phyloP scores from a whole-genome alignment of 257 asterid species.

The Coffea eugenioides region DNA sequence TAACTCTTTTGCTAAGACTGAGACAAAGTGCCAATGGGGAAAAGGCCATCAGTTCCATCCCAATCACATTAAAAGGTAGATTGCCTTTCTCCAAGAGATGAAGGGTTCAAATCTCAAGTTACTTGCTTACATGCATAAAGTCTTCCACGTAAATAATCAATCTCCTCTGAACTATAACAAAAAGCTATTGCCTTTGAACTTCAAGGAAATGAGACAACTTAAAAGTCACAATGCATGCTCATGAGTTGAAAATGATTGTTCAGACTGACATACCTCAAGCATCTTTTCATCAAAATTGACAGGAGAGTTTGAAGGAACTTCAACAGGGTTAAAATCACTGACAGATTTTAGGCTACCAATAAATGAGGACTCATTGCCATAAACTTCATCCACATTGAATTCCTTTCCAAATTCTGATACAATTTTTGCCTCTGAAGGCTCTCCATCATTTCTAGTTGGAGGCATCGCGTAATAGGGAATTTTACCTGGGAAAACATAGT shows the following conservation, averaged over 20 bases:
- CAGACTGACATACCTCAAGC: slow-evolving; percentile 62
- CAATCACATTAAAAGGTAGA: neutral
- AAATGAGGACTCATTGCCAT: slow-evolving; percentile 75
- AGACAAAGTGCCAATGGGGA: neutral
- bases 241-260: neutral
- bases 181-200: neutral
- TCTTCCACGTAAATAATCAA: neutral
- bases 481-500: slow-evolving; percentile 59
- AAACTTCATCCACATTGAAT: slow-evolving; percentile 76
- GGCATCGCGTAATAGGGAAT: slow-evolving; percentile 96
- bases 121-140: neutral
- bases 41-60: neutral
- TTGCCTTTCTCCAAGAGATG: neutral
- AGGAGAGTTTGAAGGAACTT: slow-evolving; percentile 71
- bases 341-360: slow-evolving; percentile 96
- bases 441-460: slow-evolving; percentile 62
- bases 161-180: neutral
- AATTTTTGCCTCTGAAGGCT: slow-evolving; percentile 67
- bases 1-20: neutral
- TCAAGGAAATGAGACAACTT: neutral
- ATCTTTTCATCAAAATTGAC: slow-evolving; percentile 55
- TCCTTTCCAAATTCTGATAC: slow-evolving; percentile 79
- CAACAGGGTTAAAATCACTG: slow-evolving; percentile 65
- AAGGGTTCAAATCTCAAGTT: neutral
- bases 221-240: neutral